Base-by-base conservation (phyloP, 495 filamentous ascomycete species). In the Penicillium fimorum region DNA sequence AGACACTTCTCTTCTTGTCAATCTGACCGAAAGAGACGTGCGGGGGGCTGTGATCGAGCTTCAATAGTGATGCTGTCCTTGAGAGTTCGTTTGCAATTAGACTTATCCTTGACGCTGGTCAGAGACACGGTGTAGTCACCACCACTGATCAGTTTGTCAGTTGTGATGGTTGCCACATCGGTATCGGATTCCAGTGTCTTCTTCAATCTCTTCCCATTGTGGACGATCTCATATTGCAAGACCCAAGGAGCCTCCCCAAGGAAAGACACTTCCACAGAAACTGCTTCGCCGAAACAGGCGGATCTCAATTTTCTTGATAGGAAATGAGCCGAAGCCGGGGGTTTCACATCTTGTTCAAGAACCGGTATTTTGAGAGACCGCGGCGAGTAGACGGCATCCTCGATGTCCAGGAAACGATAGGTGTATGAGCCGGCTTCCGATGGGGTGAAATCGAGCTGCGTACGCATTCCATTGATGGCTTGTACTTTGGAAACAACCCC, bases 211-310 rank as follows among this genome's bases (percentile, higher is more conserved):
- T 89, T 96, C 33, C 92, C 91, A 56, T 88, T 86, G 67, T 97
- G 89, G n/a, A 96, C 81, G 29, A 97, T 73, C 66, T 97, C 94
- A 73, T 96, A 98, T 61, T 96, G 90, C 8, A 98, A 68, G n/a
- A 75, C 87, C 79, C 91, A 96, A 0, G 94, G 94, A 18, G 82
- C 76, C 56, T 96, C 91, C 32, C 95, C 94, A 49, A 85, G 73
- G 43, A 97, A 82, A 53, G 76, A 69, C 38, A 97, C 82, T 41
- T 88, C 81, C 20, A 92, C 82, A 24, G 83, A 79, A 5, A 91
- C 82, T 25, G 85, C 79, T 51, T 96, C 87, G 29, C 91, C 91
- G 43, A 96, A 87, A 63, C 94, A 98, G 46, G 85, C 82, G 59
- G 80, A 83, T 52, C 83, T 77, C 40, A 71, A 72, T 10, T 73